These are phyloP conservation scores for Phylloporus gajari DNA, from an alignment of 1,284 basidiomycete genomes.

Conservation along the genomic window DNA sequence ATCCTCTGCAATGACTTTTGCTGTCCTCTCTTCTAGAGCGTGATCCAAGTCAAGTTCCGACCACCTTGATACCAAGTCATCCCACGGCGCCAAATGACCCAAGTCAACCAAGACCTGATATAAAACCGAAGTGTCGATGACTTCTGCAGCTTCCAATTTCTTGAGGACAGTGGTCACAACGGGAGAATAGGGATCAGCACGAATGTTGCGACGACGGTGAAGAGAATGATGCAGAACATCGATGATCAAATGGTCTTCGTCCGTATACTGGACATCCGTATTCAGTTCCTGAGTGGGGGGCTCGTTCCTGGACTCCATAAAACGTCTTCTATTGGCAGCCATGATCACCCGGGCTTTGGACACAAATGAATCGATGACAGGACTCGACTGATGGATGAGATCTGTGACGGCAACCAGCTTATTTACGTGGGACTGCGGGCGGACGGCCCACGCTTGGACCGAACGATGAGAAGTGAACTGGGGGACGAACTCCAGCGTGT, in stretches of 20 bases:
- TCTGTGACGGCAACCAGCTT: conserved; percentile 64
- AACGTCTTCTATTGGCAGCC: conserved; percentile 31
- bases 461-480: conserved; percentile 65
- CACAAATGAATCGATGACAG: conserved; percentile 65
- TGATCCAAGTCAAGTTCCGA: conserved; percentile 48
- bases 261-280: conserved; percentile 59
- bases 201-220: conserved; percentile 67
- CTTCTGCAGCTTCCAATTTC: conserved; percentile 50
- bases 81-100: conserved; percentile 80
- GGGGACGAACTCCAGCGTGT: conserved; percentile 72
- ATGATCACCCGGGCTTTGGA: conserved; percentile 65
- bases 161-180: conserved; percentile 73
- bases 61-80: conserved; percentile 62
- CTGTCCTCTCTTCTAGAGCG: conserved; percentile 47
- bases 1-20: conserved; percentile 44
- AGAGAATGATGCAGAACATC: conserved; percentile 73
- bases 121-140: conserved; percentile 53
- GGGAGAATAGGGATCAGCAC: conserved; percentile 69
- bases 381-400: conserved; percentile 59
- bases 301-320: conserved; percentile 47
- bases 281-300: conserved; percentile 44
- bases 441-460: conserved; percentile 73
- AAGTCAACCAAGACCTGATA: conserved; percentile 68
- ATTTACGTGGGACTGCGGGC: conserved; percentile 70
- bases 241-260: conserved; percentile 72